Conservation (phyloP, 192 early-diverging fungal species). For the Backusella sp. region DNA sequence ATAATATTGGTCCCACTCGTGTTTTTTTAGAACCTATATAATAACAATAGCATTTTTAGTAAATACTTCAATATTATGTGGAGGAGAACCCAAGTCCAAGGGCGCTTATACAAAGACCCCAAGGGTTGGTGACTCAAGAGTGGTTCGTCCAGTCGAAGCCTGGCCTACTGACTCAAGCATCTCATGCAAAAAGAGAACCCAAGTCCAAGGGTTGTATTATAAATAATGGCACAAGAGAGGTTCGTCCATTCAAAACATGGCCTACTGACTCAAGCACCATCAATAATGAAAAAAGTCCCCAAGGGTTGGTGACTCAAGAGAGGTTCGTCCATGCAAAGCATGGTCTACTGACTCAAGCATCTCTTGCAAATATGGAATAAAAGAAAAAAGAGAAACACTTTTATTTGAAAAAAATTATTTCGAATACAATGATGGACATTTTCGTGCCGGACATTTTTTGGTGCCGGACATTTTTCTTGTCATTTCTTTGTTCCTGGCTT, state of each 20-base stretch:
- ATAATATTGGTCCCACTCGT: neutral
- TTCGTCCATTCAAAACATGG: conserved; percentile 8
- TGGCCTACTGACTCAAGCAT: conserved; percentile 15
- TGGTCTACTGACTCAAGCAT: conserved; percentile 18
- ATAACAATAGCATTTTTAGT: conserved; percentile 9
- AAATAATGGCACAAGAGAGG: neutral
- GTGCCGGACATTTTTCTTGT: no score
- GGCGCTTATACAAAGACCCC: neutral
- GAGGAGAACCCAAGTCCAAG: conserved; percentile 16
- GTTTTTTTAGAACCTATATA: conserved; percentile 5
- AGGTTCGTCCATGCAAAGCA: conserved; percentile 9
- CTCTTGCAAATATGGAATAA: neutral
- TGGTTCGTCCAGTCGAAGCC: conserved; percentile 1
- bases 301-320: conserved; percentile 12
- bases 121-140: conserved; percentile 13
- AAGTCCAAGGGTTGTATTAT: neutral
- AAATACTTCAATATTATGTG: neutral
- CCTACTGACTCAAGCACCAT: conserved; percentile 4
- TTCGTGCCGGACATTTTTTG: no score
- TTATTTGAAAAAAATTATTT: no score
- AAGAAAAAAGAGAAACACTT: no score
- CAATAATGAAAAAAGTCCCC: neutral
- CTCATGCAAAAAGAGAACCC: conserved; percentile 10
- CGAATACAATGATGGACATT: no score
- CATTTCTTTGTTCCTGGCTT: no score